A percentile compares a stretch with the other conserved stretches of the same genome.
These are phyloP conservation scores for Globisporangium paddicum DNA, from an alignment of 352 stramenopile species.

Conservation along the genomic window DNA sequence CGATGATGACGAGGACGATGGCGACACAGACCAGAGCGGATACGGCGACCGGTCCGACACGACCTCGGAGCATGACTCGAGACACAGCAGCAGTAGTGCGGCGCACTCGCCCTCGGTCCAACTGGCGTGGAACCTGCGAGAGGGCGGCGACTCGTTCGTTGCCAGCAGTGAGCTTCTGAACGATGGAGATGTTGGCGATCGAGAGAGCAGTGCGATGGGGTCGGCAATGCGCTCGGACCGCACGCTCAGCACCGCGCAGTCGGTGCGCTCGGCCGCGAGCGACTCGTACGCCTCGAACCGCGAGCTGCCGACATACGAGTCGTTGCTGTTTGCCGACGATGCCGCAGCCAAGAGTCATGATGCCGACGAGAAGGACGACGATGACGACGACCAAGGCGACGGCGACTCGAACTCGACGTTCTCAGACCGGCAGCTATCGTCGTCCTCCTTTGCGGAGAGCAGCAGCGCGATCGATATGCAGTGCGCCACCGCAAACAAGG, in stretches of 20 bases:
- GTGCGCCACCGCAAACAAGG: neutral
- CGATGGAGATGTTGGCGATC: neutral
- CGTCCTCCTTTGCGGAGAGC: neutral
- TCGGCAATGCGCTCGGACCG: neutral
- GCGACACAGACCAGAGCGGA: neutral
- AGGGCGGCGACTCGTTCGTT: neutral
- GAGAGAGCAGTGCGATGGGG: neutral
- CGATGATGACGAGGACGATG: neutral
- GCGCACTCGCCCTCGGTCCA: neutral
- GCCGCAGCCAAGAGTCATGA: neutral
- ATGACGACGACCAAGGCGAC: slow-evolving; percentile 3
- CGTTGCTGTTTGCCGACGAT: slow-evolving; percentile 13
- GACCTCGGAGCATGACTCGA: neutral
- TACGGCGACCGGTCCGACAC: neutral
- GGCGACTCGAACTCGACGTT: neutral
- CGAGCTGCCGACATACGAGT: slow-evolving; percentile 13
- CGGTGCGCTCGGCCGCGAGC: slow-evolving; percentile 8
- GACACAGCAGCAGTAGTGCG: neutral
- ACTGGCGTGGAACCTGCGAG: slow-evolving; percentile 2
- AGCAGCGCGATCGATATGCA: neutral
- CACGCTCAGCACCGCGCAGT: slow-evolving; percentile 4
- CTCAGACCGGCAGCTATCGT: neutral
- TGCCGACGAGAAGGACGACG: slow-evolving; percentile 16
- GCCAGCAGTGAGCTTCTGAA: neutral
- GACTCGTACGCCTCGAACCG: slow-evolving; percentile 30